Percentiles rank a stretch among this genome's conserved stretches.
Conservation (phyloP, 306 rosid species). For the Castanospermum australe region DNA sequence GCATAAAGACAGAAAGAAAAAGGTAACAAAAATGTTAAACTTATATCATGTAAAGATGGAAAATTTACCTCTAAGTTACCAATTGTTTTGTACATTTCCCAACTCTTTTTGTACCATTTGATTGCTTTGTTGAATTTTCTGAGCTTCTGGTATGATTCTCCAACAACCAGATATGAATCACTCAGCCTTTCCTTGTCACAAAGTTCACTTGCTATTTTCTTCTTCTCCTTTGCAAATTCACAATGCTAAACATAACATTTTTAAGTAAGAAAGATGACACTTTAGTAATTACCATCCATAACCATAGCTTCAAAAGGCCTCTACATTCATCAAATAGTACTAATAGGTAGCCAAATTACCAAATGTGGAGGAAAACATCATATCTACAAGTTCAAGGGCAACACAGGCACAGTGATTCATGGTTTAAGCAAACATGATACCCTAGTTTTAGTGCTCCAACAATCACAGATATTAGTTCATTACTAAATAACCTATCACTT, state of each 20-base stretch:
- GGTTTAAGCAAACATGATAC: slow-evolving; percentile 13
- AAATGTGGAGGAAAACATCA: not conserved
- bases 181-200: slow-evolving; percentile 73
- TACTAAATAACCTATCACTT: slow-evolving; percentile 16
- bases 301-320: slow-evolving; percentile 22
- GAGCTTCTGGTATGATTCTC: slow-evolving; percentile 79
- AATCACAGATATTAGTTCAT: slow-evolving; percentile 9
- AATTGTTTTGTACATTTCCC: slow-evolving; percentile 64
- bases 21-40: not conserved
- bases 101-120: slow-evolving; percentile 84
- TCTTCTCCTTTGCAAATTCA: slow-evolving; percentile 81
- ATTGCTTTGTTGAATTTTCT: slow-evolving; percentile 67
- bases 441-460: slow-evolving; percentile 3
- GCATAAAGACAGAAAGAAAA: not conserved
- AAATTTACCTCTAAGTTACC: slow-evolving; percentile 76
- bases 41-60: slow-evolving; percentile 16
- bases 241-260: slow-evolving; percentile 52
- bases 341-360: not conserved
- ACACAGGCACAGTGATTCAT: slow-evolving; percentile 4
- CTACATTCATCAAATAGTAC: slow-evolving; percentile 20
- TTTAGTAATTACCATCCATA: slow-evolving; percentile 16
- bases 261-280: slow-evolving; percentile 25
- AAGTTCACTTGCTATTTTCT: slow-evolving; percentile 62
- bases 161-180: slow-evolving; percentile 70
- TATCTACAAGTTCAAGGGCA: not conserved